These are phyloP conservation scores for Pelargonium citronellum DNA, from an alignment of 441 rosid species.

Conservation along the genomic window DNA sequence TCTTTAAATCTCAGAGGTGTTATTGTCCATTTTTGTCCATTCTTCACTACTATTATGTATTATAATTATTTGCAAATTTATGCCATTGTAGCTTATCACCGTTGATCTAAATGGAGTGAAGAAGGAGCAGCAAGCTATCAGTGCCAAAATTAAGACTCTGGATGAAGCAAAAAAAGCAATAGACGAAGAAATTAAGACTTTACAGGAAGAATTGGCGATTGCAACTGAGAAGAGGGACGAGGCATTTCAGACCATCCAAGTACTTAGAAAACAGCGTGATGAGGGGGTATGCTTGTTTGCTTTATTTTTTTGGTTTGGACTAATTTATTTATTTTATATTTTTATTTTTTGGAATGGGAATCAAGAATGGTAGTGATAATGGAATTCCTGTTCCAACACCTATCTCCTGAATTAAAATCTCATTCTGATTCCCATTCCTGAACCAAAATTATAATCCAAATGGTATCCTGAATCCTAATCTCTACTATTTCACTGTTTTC, in stretches of 20 bases:
- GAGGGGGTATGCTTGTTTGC: constrained; percentile 37
- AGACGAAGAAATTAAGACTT: constrained; percentile 37
- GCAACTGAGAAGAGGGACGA: constrained; percentile 46
- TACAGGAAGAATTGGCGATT: constrained; percentile 40
- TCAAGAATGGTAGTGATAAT: too few species aligned
- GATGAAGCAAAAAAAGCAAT: constrained; percentile 36
- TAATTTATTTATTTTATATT: too few species aligned
- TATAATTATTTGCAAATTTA: neutral
- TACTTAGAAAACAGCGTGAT: constrained; percentile 45
- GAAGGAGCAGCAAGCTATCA: constrained; percentile 54
- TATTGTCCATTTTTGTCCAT: neutral
- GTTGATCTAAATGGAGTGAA: constrained; percentile 62
- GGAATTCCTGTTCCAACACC: too few species aligned
- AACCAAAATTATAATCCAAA: too few species aligned
- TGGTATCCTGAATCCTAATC: too few species aligned
- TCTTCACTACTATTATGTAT: neutral
- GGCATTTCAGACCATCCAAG: constrained; percentile 37
- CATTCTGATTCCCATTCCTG: too few species aligned
- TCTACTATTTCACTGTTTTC: too few species aligned
- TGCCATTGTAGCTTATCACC: constrained; percentile 51
- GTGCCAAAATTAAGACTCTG: constrained; percentile 38
- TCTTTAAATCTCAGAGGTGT: neutral
- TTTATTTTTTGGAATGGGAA: too few species aligned
- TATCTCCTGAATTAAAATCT: too few species aligned
- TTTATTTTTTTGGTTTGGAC: neutral